These are phyloP conservation scores for Pecoramyces ruminantium DNA, from an alignment of 192 early-diverging fungal genomes.

Conservation along the genomic window DNA sequence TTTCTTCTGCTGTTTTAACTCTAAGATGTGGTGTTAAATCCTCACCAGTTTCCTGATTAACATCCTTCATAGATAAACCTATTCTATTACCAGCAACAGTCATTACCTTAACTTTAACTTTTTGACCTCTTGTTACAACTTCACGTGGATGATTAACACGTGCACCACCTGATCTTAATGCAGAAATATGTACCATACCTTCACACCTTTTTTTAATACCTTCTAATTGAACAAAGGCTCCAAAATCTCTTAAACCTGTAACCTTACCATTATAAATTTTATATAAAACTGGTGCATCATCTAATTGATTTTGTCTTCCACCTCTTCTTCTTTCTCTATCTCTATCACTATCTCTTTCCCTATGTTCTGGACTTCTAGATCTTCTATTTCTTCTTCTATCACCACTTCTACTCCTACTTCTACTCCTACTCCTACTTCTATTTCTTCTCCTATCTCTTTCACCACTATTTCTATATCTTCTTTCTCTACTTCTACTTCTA, in stretches of 20 bases:
- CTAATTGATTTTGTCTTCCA: constrained; percentile 15
- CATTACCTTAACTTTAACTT: constrained; percentile 89
- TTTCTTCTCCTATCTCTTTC: constrained; percentile 6
- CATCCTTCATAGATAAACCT: constrained; percentile 87
- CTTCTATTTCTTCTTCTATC: constrained; percentile 3
- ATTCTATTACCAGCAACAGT: constrained; percentile 67
- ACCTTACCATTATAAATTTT: constrained; percentile 82
- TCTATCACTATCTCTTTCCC: background rate
- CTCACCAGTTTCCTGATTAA: constrained; percentile 78
- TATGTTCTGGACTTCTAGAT: background rate
- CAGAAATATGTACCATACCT: constrained; percentile 79
- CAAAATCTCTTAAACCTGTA: constrained; percentile 77
- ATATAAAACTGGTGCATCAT: constrained; percentile 70
- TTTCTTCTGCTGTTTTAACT: constrained; percentile 42
- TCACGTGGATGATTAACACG: constrained; percentile 66
- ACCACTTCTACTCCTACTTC: constrained; percentile 3
- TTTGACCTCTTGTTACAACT: constrained; percentile 64
- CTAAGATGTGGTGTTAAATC: constrained; percentile 73
- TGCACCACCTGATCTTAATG: constrained; percentile 34
- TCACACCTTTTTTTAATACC: constrained; percentile 60
- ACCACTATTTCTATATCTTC: constrained; percentile 8
- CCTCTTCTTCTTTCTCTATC: constrained; percentile 1
- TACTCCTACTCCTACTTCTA: constrained; percentile 2
- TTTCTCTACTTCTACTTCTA: constrained; percentile 11
- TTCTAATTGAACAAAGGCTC: constrained; percentile 75